These are phyloP conservation scores for Phellinidium pouzarii DNA, from an alignment of 1,284 basidiomycete genomes.

Conservation along the genomic window DNA sequence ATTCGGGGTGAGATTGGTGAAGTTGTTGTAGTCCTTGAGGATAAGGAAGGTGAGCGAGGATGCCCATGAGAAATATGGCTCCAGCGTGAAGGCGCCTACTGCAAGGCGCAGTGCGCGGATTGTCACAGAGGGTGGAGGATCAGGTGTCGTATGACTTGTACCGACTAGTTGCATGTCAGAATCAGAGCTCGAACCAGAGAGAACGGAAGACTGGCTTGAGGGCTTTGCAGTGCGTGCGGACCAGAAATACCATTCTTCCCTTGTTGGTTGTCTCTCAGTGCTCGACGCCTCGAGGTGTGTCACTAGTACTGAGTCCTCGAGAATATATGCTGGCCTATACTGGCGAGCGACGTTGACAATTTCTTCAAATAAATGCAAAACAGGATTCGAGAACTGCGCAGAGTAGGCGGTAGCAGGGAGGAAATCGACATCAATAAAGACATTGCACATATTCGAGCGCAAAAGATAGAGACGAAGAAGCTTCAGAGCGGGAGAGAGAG, in stretches of 20 bases:
- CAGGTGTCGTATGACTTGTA: neutral
- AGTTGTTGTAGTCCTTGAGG: constrained; percentile 9
- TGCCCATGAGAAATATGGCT: constrained; percentile 11
- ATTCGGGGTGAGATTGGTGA: constrained; percentile 3
- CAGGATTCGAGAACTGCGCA: constrained; percentile 1
- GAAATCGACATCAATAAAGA: constrained; percentile 18
- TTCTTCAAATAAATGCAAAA: constrained; percentile 12
- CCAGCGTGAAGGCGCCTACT: constrained; percentile 12
- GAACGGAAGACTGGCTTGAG: neutral
- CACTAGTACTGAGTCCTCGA: constrained; percentile 7
- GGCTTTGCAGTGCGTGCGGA: constrained; percentile 3
- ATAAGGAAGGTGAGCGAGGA: constrained; percentile 15
- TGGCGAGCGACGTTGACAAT: constrained; percentile 4
- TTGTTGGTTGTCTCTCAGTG: constrained; percentile 3
- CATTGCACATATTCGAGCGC: neutral
- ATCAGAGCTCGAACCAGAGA: no score
- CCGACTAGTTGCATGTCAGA: neutral
- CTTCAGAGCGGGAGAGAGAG: constrained; percentile 6
- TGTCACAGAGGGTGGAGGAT: constrained; percentile 7
- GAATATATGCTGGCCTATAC: constrained; percentile 1
- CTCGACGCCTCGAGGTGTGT: constrained; percentile 15
- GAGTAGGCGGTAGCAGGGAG: constrained; percentile 1
- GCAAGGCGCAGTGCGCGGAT: constrained; percentile 15
- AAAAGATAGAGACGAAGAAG: constrained; percentile 8
- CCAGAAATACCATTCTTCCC: constrained; percentile 20